Conservation (phyloP, 192 early-diverging fungal genomes). For the Coemansia asiatica region DNA sequence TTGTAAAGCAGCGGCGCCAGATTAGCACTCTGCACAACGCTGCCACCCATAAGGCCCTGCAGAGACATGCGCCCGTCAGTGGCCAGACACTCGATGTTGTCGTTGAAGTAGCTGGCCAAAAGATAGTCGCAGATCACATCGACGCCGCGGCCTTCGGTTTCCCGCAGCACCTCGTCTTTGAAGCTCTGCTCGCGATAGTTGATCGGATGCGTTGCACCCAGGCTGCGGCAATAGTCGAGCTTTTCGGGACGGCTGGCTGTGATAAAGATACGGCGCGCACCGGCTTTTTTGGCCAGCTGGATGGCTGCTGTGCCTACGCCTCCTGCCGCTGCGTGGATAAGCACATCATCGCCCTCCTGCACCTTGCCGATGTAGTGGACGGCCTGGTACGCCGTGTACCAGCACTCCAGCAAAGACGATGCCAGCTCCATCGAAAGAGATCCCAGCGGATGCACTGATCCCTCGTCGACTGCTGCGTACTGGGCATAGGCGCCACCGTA, state of each 20-base stretch:
- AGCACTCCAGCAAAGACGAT: conserved; percentile 74
- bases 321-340: conserved; percentile 79
- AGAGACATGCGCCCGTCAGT: conserved; percentile 75
- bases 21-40: conserved; percentile 23
- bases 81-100: conserved; percentile 60
- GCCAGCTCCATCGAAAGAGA: conserved; percentile 60
- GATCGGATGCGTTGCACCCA: conserved; percentile 73
- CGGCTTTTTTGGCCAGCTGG: conserved; percentile 70
- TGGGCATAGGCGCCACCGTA: conserved; percentile 75
- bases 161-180: conserved; percentile 55
- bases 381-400: conserved; percentile 79
- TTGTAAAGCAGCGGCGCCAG: conserved; percentile 60
- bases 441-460: conserved; percentile 60
- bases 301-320: conserved; percentile 79
- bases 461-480: conserved; percentile 66
- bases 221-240: conserved; percentile 59
- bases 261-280: conserved; percentile 64
- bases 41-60: conserved; percentile 66
- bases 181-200: conserved; percentile 76
- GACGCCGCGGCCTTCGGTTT: conserved; percentile 67
- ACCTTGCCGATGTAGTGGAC: conserved; percentile 62
- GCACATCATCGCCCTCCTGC: conserved; percentile 61
- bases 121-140: conserved; percentile 74
- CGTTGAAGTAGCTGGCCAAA: conserved; percentile 58
- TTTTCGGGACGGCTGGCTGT: conserved; percentile 71